Conservation (phyloP, 805 yeast species). For the Saccharomycopsis synnaedendra region DNA sequence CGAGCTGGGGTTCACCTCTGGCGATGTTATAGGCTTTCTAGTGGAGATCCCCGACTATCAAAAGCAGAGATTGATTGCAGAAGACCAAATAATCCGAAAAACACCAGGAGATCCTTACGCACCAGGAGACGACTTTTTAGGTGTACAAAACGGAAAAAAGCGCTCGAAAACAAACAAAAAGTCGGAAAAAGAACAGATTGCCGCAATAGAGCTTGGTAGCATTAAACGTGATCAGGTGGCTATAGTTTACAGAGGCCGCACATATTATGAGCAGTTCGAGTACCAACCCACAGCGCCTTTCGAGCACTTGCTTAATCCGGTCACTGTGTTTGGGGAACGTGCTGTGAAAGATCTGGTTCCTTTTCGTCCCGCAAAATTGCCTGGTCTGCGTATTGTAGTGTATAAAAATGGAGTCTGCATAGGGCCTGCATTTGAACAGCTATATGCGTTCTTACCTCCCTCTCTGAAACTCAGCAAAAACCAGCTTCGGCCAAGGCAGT, state of each 20-base stretch:
- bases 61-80: slow-evolving; percentile 32
- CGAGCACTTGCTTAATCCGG: slow-evolving; percentile 67
- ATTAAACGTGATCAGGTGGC: slow-evolving; percentile 78
- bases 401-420: slow-evolving; percentile 65
- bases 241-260: slow-evolving; percentile 62
- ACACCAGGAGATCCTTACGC: slow-evolving; percentile 18
- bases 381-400: slow-evolving; percentile 50
- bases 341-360: slow-evolving; percentile 42
- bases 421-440: slow-evolving; percentile 55
- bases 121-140: slow-evolving; percentile 12
- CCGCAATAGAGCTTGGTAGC: slow-evolving; percentile 28
- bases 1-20: slow-evolving; percentile 44
- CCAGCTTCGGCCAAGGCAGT: slow-evolving; percentile 18
- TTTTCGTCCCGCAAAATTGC: slow-evolving; percentile 36
- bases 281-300: slow-evolving; percentile 56
- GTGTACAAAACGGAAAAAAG: slow-evolving; percentile 8
- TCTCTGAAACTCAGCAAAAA: slow-evolving; percentile 30
- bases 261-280: slow-evolving; percentile 80
- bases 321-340: slow-evolving; percentile 57
- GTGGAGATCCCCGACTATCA: slow-evolving; percentile 51
- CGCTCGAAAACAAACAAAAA: slow-evolving; percentile 1
- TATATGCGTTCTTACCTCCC: slow-evolving; percentile 75
- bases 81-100: slow-evolving; percentile 25
- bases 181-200: slow-evolving; percentile 10
- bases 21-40: slow-evolving; percentile 77